phyloP scores from a whole-genome alignment of 169 alveolate species.

The Plasmodium adleri region DNA sequence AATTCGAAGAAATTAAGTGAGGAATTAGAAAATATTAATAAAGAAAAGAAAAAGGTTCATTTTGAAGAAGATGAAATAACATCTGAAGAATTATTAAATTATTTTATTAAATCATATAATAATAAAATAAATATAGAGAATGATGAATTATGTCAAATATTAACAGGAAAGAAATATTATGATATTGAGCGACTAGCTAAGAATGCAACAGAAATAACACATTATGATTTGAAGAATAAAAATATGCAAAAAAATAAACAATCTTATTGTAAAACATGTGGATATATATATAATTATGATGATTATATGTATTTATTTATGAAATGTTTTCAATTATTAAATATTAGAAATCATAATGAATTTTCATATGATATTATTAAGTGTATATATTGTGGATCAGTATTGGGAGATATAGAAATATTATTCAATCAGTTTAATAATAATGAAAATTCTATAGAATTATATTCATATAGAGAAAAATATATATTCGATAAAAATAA shows the following conservation, averaged over 20 bases:
- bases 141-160: conserved; percentile 68
- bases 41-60: conserved; percentile 44
- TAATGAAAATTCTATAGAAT: conserved; percentile 74
- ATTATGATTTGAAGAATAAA: conserved; percentile 18
- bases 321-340: conserved; percentile 13
- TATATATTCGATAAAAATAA: conserved; percentile 81
- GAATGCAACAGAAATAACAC: conserved; percentile 53
- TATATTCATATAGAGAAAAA: conserved; percentile 83
- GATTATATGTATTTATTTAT: conserved; percentile 65
- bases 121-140: conserved; percentile 66
- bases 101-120: conserved; percentile 12
- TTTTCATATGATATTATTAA: conserved; percentile 26
- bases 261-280: conserved; percentile 55
- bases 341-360: conserved; percentile 2
- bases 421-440: conserved; percentile 6
- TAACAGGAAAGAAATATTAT: conserved; percentile 67
- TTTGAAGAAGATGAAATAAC: conserved; percentile 26
- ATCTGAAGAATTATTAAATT: conserved; percentile 44
- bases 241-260: conserved; percentile 62
- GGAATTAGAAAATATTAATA: neutral
- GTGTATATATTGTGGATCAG: conserved; percentile 59
- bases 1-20: neutral
- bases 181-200: conserved; percentile 65
- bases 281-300: conserved; percentile 68
- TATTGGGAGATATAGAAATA: conserved; percentile 44